Conservation (phyloP, 2,329 filamentous ascomycete species). For the Botryotinia narcissicola region DNA sequence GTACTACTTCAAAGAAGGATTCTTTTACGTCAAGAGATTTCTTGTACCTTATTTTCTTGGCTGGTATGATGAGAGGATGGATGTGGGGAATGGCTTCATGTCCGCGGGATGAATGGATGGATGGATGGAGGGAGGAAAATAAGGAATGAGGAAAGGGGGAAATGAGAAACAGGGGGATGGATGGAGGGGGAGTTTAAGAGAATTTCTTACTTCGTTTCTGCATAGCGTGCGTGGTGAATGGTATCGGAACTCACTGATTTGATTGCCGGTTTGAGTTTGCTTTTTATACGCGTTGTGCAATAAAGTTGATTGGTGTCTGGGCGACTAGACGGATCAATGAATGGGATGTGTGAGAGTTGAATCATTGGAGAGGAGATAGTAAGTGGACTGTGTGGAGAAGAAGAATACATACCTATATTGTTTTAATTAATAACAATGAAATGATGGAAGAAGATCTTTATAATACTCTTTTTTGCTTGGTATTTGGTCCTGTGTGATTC, state of each 20-base stretch:
- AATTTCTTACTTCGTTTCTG: slow-evolving; percentile 20
- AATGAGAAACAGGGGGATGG: slow-evolving; percentile 1
- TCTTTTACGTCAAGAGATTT: slow-evolving; percentile 13
- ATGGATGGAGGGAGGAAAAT: neutral
- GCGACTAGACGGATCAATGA: neutral
- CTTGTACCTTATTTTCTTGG: slow-evolving; percentile 18
- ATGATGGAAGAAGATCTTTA: neutral
- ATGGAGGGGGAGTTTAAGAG: slow-evolving; percentile 3
- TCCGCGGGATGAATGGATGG: neutral
- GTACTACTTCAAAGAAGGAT: slow-evolving; percentile 21
- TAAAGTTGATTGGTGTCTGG: slow-evolving; percentile 5
- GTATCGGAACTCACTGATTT: slow-evolving; percentile 10
- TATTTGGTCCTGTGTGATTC: neutral
- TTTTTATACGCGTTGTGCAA: slow-evolving; percentile 6
- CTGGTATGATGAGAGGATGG: neutral
- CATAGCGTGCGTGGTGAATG: slow-evolving; percentile 26
- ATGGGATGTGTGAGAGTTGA: no score
- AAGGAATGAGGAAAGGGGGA: neutral
- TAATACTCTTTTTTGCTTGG: neutral
- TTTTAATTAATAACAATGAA: slow-evolving; percentile 13
- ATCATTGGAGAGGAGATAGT: no score
- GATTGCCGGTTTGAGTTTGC: no score
- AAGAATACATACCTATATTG: neutral
- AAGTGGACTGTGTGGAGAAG: neutral
- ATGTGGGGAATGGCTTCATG: neutral